Base-by-base conservation (phyloP, 164 flowering plant genomes). In the Umbellularia californica region DNA sequence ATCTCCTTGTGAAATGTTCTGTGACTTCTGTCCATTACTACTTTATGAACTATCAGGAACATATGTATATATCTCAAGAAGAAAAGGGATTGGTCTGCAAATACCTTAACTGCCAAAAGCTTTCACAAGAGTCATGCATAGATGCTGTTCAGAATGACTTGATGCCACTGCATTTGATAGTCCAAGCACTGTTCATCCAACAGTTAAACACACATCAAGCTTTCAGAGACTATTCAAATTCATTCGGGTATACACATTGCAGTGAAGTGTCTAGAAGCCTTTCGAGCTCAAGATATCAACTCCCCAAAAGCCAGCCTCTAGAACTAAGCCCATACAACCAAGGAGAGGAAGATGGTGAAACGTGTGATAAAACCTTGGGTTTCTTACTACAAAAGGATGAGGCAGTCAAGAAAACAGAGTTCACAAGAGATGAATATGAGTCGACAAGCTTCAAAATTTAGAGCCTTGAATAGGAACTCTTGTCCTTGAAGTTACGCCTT, bases 371-470 rank as follows among this genome's bases (percentile, higher is more conserved):
- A 74, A 79, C 95, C 27, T 81, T 91, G 69, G 83, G 90, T 71
- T 81, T 82, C 80, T 79, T 87, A 78, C 78, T 88, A 68, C 86
- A 87, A 63, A 89, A 80, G 69, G 92, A 93, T 66, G 20, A 67
- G 7, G 68, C 73, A 60, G 50, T 69, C 41, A 82, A 86, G 67
- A 76, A 72, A 23, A 64, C 82, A 68, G 87, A 89, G 33, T 52
- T 81, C 30, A 79, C 87, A n/a, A 84, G 74, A 58, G 85, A 84
- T 67, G 92, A 92, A 22, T 90, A 83, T 50, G 97, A 94, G 77
- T 92, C 95, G n/a, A 89, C 97, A 23, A 91, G 97, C 83, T 91
- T 92, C 77, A 87, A 97, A 78, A 87, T 94, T 81, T 97, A 91
- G 78, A 88, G 72, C 77, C 91, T 94, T n/a, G 98, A 92, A 76